Percentiles rank a stretch among this genome's conserved stretches.
Conservation (phyloP, 2,329 filamentous ascomycete genomes). For the Colletotrichum eleusines region DNA sequence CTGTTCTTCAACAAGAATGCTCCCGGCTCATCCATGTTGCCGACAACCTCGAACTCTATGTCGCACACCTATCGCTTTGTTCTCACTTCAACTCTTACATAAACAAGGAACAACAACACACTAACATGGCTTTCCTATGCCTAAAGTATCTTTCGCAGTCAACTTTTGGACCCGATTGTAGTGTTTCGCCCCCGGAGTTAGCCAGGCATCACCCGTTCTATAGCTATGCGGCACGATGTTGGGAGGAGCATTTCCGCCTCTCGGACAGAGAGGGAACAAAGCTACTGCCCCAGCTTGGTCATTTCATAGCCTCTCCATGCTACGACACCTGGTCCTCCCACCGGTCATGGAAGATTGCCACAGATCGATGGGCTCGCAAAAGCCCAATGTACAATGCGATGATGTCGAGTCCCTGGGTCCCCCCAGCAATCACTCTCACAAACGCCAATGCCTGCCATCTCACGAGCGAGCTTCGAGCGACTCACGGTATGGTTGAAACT, state of each 20-base stretch:
- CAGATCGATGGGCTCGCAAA: neutral
- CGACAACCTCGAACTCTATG: conserved; percentile 9
- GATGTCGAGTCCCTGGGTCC: neutral
- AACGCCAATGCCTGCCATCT: conserved; percentile 9
- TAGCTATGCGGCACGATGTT: conserved; percentile 40
- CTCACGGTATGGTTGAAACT: neutral
- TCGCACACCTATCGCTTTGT: conserved; percentile 29
- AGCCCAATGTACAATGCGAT: neutral
- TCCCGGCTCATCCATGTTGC: conserved; percentile 34
- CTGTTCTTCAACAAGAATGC: conserved; percentile 29
- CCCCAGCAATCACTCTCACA: conserved; percentile 16
- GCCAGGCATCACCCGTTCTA: conserved; percentile 37
- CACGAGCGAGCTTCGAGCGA: neutral
- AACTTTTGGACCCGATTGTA: neutral
- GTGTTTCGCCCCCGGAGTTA: neutral
- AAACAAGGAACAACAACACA: conserved; percentile 35
- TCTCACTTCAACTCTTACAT: conserved; percentile 34
- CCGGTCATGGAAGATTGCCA: conserved; percentile 9
- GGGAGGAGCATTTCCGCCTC: conserved; percentile 35
- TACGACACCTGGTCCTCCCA: conserved; percentile 42
- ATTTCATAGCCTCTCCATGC: conserved; percentile 31
- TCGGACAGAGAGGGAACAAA: conserved; percentile 28
- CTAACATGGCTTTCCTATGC: conserved; percentile 43
- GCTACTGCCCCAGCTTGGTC: conserved; percentile 32
- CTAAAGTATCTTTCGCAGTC: conserved; percentile 42